phyloP scores from a whole-genome alignment of 176 grass and related monocot species.

The Eragrostis nindensis region DNA sequence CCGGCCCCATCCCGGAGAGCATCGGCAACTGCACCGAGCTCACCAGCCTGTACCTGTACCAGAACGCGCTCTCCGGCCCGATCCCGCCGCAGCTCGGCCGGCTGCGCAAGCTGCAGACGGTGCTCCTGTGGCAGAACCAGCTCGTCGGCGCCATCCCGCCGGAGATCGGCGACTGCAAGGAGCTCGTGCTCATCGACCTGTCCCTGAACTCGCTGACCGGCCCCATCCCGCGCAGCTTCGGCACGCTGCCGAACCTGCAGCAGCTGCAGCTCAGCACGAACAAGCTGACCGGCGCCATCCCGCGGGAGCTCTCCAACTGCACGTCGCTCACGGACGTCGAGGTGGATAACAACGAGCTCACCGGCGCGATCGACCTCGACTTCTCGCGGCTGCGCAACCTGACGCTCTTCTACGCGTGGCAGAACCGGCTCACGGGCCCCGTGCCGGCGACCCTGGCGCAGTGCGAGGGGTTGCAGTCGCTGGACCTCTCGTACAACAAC shows the following conservation, averaged over 20 bases:
- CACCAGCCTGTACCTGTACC: conserved; percentile 81
- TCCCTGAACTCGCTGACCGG: conserved; percentile 84
- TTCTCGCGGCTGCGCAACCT: conserved; percentile 75
- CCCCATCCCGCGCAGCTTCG: conserved; percentile 63
- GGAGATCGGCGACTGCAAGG: conserved; percentile 68
- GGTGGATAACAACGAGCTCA: conserved; percentile 87
- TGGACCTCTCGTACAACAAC: conserved; percentile 97
- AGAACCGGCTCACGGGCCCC: conserved; percentile 82
- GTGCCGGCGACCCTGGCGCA: conserved; percentile 65
- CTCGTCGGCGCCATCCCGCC: conserved; percentile 79
- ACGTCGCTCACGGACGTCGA: conserved; percentile 74
- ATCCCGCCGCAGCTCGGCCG: conserved; percentile 70
- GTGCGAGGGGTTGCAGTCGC: conserved; percentile 69
- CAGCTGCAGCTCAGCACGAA: conserved; percentile 95
- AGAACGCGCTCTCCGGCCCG: conserved; percentile 70
- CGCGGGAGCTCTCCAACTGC: conserved; percentile 79
- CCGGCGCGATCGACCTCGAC: conserved; percentile 70
- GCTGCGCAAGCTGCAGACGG: conserved; percentile 70
- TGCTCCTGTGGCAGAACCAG: conserved; percentile 95
- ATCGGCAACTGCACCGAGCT: conserved; percentile 87
- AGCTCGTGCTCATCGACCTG: conserved; percentile 75
- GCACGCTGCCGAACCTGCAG: conserved; percentile 63
- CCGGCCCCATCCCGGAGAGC: conserved; percentile 71
- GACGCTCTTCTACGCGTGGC: conserved; percentile 95
- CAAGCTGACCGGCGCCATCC: conserved; percentile 71